These are phyloP conservation scores for Cenchrus fungigraminus DNA, from an alignment of 176 grass and related monocot species.

Conservation along the genomic window DNA sequence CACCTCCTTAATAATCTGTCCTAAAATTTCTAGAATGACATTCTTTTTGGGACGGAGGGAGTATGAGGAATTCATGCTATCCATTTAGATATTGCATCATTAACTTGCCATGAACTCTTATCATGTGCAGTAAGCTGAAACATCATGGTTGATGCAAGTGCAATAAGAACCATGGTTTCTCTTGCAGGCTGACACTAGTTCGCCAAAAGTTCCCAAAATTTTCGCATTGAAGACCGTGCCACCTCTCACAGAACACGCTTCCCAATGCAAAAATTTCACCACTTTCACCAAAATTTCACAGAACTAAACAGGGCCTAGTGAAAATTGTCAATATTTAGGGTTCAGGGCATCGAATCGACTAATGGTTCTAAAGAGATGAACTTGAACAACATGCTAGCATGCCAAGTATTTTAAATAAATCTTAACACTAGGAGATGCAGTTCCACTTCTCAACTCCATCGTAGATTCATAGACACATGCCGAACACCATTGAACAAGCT, in stretches of 20 bases:
- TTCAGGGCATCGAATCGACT: not conserved
- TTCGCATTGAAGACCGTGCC: no score
- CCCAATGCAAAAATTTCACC: no score
- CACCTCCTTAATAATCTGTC: no score
- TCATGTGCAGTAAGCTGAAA: conserved; percentile 17
- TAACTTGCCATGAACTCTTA: not conserved
- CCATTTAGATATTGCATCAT: not conserved
- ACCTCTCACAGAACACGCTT: no score
- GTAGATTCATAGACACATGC: not conserved
- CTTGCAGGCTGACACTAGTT: not conserved
- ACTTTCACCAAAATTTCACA: no score
- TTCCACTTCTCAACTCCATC: not conserved
- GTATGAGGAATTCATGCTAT: not conserved
- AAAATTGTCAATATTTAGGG: not conserved
- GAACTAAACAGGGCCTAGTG: not conserved
- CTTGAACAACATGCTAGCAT: not conserved
- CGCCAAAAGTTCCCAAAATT: no score
- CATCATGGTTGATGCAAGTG: not conserved
- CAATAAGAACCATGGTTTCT: not conserved
- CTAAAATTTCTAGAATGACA: no score
- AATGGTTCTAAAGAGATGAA: not conserved
- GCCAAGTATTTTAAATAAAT: not conserved
- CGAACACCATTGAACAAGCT: not conserved
- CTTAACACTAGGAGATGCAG: not conserved
- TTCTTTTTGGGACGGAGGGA: no score